A percentile compares a stretch with the other conserved stretches of the same genome.
Evolutionary conservation across 352 stramenopile species (phyloP).

Genomic region (Phytopythium kandeliae): DNA sequence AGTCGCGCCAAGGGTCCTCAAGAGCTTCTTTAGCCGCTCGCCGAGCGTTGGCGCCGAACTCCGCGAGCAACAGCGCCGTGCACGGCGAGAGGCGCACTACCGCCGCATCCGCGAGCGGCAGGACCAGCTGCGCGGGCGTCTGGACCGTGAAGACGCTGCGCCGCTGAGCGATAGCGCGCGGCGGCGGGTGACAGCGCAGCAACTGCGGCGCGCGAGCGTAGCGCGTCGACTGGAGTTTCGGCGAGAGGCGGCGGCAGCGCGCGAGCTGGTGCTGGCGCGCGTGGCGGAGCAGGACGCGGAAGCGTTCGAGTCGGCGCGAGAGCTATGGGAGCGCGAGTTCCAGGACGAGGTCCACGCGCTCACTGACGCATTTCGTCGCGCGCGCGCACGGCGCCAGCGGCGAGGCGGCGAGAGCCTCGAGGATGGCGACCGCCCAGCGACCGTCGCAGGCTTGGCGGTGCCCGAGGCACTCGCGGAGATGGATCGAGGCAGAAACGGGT

Average conservation of each 20-base stretch:
- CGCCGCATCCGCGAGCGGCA: slow-evolving; percentile 36
- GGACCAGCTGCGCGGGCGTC: slow-evolving; percentile 30
- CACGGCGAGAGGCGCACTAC: slow-evolving; percentile 35
- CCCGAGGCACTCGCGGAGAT: slow-evolving; percentile 45
- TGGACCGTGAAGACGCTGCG: slow-evolving; percentile 5
- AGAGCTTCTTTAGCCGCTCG: slow-evolving; percentile 57
- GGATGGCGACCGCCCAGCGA: slow-evolving; percentile 27
- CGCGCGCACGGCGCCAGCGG: slow-evolving; percentile 11
- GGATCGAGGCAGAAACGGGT: slow-evolving; percentile 26
- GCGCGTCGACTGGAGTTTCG: slow-evolving; percentile 30
- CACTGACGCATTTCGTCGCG: slow-evolving; percentile 34
- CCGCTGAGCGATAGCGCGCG: slow-evolving; percentile 12
- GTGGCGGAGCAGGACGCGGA: slow-evolving; percentile 14
- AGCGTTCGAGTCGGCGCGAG: slow-evolving; percentile 24
- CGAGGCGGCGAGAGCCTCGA: background rate
- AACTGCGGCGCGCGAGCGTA: slow-evolving; percentile 31
- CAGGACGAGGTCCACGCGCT: slow-evolving; percentile 41
- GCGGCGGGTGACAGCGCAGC: slow-evolving; percentile 23
- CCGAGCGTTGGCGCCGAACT: slow-evolving; percentile 26
- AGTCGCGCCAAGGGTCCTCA: slow-evolving; percentile 34
- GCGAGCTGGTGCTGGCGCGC: slow-evolving; percentile 16
- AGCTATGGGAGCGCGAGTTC: slow-evolving; percentile 47
- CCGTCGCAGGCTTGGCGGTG: slow-evolving; percentile 42
- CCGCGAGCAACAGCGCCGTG: slow-evolving; percentile 32
- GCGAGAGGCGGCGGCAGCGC: slow-evolving; percentile 24